Evolutionary conservation across 768 basidiomycete genomes (phyloP).

Genomic region (Termitomyces titanicus): DNA sequence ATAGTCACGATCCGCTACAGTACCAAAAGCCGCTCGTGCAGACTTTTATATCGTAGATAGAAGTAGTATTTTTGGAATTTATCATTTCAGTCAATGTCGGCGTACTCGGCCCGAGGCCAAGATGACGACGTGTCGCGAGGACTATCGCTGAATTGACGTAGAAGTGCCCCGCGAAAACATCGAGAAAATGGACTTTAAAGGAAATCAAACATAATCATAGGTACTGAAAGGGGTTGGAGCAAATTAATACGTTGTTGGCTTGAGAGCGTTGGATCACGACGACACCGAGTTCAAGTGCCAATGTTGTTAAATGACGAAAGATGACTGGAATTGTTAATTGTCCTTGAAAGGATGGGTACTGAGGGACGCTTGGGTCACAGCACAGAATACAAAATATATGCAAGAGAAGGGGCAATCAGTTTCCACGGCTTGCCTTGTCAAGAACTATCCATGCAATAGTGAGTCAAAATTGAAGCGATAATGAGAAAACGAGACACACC

Average conservation of each 20-base stretch:
- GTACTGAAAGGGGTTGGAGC: neutral
- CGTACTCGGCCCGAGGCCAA: neutral
- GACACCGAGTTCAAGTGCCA: neutral
- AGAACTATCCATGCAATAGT: constrained; percentile 20
- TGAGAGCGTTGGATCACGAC: neutral
- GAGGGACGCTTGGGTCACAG: constrained; percentile 6
- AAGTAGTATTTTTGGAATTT: neutral
- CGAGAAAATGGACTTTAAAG: neutral
- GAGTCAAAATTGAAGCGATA: neutral
- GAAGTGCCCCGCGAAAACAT: neutral
- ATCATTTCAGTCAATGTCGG: neutral
- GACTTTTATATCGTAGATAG: too few relatives aligned
- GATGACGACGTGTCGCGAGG: neutral
- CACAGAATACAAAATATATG: constrained; percentile 5
- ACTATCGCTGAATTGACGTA: neutral
- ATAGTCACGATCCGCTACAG: too few relatives aligned
- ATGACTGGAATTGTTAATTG: constrained; percentile 1
- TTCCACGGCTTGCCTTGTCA: constrained; percentile 29
- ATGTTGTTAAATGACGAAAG: neutral
- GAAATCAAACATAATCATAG: neutral
- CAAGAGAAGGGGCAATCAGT: constrained; percentile 11
- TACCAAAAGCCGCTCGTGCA: too few relatives aligned
- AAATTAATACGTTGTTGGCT: neutral
- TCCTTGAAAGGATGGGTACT: constrained; percentile 6
- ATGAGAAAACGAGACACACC: constrained; percentile 43